Conservation (phyloP, 208 protist genomes). For the Acanthamoeba quina region DNA sequence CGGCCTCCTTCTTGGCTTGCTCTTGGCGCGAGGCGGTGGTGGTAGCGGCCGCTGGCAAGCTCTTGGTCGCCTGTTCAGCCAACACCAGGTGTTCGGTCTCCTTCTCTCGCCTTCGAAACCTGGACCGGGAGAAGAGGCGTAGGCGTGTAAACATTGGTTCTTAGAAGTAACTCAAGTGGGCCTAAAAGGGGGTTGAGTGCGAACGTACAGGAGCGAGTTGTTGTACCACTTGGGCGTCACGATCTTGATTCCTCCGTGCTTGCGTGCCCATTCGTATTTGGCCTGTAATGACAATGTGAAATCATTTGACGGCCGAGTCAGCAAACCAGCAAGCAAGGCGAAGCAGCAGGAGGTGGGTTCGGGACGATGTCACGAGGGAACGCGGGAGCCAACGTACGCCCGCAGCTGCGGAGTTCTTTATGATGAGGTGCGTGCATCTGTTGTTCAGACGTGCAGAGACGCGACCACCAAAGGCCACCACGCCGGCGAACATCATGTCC, state of each 20-base stretch:
- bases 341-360: background rate
- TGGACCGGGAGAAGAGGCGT: background rate
- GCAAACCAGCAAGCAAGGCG: background rate
- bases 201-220: constrained; percentile 15
- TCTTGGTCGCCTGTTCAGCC: background rate
- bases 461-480: constrained; percentile 27
- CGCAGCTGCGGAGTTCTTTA: background rate
- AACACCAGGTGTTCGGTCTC: background rate
- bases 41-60: background rate
- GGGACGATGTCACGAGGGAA: background rate
- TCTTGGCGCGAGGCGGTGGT: background rate
- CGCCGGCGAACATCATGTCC: constrained; percentile 24
- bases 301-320: background rate
- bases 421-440: constrained; percentile 24
- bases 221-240: constrained; percentile 35
- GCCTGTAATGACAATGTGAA: background rate
- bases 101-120: background rate
- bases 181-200: background rate
- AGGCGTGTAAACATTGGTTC: background rate
- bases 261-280: constrained; percentile 49
- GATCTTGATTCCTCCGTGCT: constrained; percentile 19
- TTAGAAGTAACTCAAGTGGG: background rate
- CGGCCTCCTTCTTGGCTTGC: background rate
- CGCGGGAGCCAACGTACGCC: background rate
- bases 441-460: background rate